Conservation (phyloP, 441 rosid species). For the Manihot esculenta region DNA sequence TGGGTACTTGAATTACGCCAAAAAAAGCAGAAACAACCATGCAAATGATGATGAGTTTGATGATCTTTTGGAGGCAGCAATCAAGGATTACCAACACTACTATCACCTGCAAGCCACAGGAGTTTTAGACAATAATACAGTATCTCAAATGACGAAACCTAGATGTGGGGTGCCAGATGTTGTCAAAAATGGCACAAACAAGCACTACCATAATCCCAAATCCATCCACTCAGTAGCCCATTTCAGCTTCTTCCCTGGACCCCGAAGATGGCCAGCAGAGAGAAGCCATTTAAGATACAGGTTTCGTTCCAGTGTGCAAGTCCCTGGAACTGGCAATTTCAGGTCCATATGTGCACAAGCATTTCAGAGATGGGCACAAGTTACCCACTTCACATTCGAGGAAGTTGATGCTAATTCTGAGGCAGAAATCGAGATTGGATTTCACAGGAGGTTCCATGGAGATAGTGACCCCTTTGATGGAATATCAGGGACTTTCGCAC, state of each 20-base stretch:
- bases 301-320: background rate
- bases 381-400: no score
- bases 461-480: constrained; percentile 17
- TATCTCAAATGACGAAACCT: constrained; percentile 25
- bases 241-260: constrained; percentile 13
- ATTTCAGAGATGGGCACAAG: background rate
- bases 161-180: constrained; percentile 30
- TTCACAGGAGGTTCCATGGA: constrained; percentile 21
- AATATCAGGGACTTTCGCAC: constrained; percentile 14
- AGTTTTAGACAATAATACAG: constrained; percentile 18
- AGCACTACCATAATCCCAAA: background rate
- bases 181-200: constrained; percentile 12
- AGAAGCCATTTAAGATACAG: background rate
- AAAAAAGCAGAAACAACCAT: background rate
- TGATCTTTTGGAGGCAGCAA: constrained; percentile 23
- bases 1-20: constrained; percentile 24
- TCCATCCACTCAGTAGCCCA: constrained; percentile 16
- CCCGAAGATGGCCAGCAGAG: constrained; percentile 10
- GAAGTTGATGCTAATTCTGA: background rate
- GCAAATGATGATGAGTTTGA: constrained; percentile 24
- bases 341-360: background rate
- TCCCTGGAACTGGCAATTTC: background rate
- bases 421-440: constrained; percentile 25
- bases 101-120: constrained; percentile 27
- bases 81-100: constrained; percentile 25